Evolutionary conservation across 805 yeast genomes (phyloP), one percentile per base, ranked within the genome.

Genomic region (Cyberlindnera americana): DNA sequence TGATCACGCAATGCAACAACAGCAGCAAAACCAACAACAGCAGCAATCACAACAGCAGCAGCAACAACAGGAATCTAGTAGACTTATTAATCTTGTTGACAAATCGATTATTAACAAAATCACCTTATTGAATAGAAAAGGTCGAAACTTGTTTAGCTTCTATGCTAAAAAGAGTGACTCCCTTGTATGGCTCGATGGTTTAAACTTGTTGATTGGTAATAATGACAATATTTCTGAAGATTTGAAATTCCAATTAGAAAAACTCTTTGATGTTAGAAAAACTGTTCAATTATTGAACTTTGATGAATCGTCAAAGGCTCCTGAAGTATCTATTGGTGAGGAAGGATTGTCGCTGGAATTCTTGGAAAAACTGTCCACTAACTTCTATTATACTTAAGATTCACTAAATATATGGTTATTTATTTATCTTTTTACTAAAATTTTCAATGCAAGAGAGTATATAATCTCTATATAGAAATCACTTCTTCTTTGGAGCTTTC

Each of bases 111-210:
- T 77, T 50, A 79, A 77, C 36, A 78, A 72, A 52, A 77, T 82
- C 37, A 65, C 75, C 1, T 57, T 82, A 15, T 44, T 69, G 11
- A 77, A 69, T 49, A 54, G 69, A 50, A 54, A 60, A 26, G 62
- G 62, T 25, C 68, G 70, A 29, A 54, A 63, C 15, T 48, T 78
- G 10, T 67, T 85, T 40, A 59, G 69, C n/a, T 81, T 85, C 51
- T 85, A 72, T 55, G 90, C 83, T 43, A 81, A 86, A 2, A 73
- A 74, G 47, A 86, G 81, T 34, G 72, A 77, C 35, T 77, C 82
- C 30, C 76, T 74, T 38, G 75, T 80, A 7, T 87, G 95, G 95
- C 64, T 82, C 25, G 95, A 87, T 61, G 95, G 95, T 0, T 59
- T 86, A 39, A 77, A 76, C 52, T 62, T 78, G 55, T 54, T 77